These are phyloP conservation scores for Halteria grandinella DNA, from an alignment of 73 alveolate species.

Conservation along the genomic window DNA sequence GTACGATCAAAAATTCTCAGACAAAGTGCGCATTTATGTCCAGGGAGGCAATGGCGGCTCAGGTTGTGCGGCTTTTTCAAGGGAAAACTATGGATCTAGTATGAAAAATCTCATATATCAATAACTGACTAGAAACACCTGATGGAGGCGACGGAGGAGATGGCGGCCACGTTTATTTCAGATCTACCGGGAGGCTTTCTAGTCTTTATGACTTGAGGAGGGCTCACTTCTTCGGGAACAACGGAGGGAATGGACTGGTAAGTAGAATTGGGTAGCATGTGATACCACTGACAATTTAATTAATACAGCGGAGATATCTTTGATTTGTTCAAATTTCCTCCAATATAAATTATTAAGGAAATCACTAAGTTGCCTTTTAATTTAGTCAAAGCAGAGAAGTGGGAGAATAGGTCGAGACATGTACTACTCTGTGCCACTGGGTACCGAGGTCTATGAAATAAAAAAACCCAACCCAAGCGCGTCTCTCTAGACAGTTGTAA, in stretches of 20 bases:
- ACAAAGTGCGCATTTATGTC: conserved; percentile 67
- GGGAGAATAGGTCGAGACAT: conserved; percentile 83
- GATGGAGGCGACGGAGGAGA: conserved; percentile 92
- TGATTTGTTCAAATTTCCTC: too few species aligned
- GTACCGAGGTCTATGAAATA: conserved; percentile 81
- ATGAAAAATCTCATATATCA: background rate
- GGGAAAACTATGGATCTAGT: conserved; percentile 63
- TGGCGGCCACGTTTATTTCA: conserved; percentile 85
- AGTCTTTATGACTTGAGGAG: conserved; percentile 68
- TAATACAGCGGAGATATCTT: too few species aligned
- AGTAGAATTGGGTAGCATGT: too few species aligned
- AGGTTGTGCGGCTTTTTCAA: conserved; percentile 74
- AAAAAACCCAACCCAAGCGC: conserved; percentile 21
- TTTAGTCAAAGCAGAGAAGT: conserved; percentile 53
- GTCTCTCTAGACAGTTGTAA: too few species aligned
- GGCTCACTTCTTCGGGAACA: conserved; percentile 78
- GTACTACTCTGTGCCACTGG: conserved; percentile 77
- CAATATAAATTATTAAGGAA: too few species aligned
- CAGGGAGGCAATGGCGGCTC: conserved; percentile 90
- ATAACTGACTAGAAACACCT: conserved; percentile 48
- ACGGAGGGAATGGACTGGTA: conserved; percentile 78
- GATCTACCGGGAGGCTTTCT: conserved; percentile 45
- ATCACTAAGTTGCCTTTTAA: too few species aligned
- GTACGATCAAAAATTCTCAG: conserved; percentile 67
- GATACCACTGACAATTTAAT: too few species aligned